A percentile compares a stretch with the other conserved stretches of the same genome.
Evolutionary conservation across 2,329 filamentous ascomycete species (phyloP).

Genomic region (Penicillium brevicompactum): DNA sequence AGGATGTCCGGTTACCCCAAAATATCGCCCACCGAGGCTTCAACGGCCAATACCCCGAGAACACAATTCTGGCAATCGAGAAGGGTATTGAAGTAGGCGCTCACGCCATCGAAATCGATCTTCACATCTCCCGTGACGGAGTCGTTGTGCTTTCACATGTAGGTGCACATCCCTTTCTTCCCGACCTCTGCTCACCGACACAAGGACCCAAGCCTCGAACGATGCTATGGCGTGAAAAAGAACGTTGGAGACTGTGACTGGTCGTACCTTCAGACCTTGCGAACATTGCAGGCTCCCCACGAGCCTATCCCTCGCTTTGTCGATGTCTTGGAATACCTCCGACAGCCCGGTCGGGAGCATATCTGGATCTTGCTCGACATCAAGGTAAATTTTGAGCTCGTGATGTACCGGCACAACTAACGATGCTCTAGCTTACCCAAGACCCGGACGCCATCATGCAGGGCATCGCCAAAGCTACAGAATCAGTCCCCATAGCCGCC

Average conservation of each 20-base stretch:
- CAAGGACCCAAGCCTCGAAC: conserved; percentile 73
- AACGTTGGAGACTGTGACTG: conserved; percentile 77
- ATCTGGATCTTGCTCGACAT: conserved; percentile 87
- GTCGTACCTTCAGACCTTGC: conserved; percentile 68
- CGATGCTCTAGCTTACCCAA: conserved; percentile 34
- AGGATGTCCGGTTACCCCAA: conserved; percentile 30
- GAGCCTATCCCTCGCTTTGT: conserved; percentile 71
- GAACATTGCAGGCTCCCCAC: conserved; percentile 67
- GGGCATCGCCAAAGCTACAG: conserved; percentile 66
- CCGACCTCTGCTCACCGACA: conserved; percentile 5
- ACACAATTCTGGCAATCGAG: conserved; percentile 77
- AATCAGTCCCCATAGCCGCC: conserved; percentile 53
- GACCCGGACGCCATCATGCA: conserved; percentile 68
- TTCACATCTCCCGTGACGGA: conserved; percentile 79
- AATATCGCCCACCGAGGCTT: conserved; percentile 48
- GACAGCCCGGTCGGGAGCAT: conserved; percentile 63
- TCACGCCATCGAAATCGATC: conserved; percentile 83
- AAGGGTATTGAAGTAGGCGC: conserved; percentile 73
- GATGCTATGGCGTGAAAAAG: conserved; percentile 77
- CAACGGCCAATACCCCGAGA: conserved; percentile 79
- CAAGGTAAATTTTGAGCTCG: conserved; percentile 59
- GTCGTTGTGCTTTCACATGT: conserved; percentile 85
- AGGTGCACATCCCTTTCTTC: conserved; percentile 26
- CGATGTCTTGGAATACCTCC: conserved; percentile 74
- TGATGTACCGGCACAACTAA: neutral